A percentile compares a stretch with the other conserved stretches of the same genome.
Evolutionary conservation across 768 basidiomycete genomes (phyloP).

Genomic region (Boletus rubropictus): DNA sequence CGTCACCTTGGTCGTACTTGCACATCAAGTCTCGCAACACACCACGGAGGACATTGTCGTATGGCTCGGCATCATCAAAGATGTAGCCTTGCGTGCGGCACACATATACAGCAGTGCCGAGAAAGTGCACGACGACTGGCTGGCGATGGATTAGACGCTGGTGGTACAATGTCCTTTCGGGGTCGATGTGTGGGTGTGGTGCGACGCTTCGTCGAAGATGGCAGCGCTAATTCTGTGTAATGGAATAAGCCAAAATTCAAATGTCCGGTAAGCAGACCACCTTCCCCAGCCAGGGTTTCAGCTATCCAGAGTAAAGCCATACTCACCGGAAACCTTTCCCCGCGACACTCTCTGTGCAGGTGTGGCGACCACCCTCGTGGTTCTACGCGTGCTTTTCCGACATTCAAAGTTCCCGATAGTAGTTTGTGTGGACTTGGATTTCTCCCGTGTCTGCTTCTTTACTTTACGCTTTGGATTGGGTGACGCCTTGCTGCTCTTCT

Average conservation of each 20-base stretch:
- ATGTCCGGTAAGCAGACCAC: background rate
- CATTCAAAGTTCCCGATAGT: no score
- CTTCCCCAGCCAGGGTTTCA: slow-evolving; percentile 19
- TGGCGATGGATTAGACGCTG: no score
- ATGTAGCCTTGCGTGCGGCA: slow-evolving; percentile 27
- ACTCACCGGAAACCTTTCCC: background rate
- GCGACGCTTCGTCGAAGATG: slow-evolving; percentile 1
- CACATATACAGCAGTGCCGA: slow-evolving; percentile 20
- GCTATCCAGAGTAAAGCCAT: no score
- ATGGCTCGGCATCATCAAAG: slow-evolving; percentile 2
- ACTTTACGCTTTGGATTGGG: background rate
- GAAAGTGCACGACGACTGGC: slow-evolving; percentile 18
- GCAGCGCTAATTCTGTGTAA: slow-evolving; percentile 13
- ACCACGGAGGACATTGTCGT: slow-evolving; percentile 18
- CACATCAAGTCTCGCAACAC: background rate
- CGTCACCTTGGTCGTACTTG: background rate
- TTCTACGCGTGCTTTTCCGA: no score
- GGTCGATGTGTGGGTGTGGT: background rate
- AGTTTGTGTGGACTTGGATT: slow-evolving; percentile 1
- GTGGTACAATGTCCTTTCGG: no score
- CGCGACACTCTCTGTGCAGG: background rate
- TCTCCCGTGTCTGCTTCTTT: slow-evolving; percentile 4
- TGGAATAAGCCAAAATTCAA: background rate
- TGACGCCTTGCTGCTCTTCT: slow-evolving; percentile 1
- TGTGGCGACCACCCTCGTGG: no score